These are phyloP conservation scores for Cicer chorassanicum DNA, from an alignment of 306 rosid species.

Conservation along the genomic window DNA sequence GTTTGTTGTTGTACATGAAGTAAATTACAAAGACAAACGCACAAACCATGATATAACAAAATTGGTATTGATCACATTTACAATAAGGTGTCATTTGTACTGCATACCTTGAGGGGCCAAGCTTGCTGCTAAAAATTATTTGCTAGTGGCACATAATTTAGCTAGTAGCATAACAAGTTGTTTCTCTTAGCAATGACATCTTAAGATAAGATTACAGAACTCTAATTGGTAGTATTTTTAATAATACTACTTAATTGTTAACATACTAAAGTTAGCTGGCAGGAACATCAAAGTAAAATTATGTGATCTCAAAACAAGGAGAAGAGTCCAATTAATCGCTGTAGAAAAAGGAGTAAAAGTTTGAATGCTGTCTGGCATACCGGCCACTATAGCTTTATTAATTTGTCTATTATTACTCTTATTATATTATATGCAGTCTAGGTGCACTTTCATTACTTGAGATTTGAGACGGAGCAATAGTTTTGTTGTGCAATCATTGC, in stretches of 20 bases:
- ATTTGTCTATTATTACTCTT: constrained; percentile 29
- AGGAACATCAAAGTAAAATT: background rate
- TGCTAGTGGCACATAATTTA: constrained; percentile 31
- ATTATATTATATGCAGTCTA: background rate
- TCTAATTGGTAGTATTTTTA: background rate
- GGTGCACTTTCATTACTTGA: constrained; percentile 34
- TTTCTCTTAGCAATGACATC: constrained; percentile 10
- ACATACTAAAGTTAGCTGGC: constrained; percentile 17
- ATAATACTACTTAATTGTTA: too few relatives aligned
- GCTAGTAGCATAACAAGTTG: constrained; percentile 14
- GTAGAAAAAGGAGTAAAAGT: background rate
- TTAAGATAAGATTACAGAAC: constrained; percentile 5
- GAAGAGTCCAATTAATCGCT: constrained; percentile 27
- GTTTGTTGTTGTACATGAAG: background rate
- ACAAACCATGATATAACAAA: constrained; percentile 17
- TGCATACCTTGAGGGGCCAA: constrained; percentile 13
- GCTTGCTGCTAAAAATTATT: constrained; percentile 13
- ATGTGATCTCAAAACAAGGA: constrained; percentile 37
- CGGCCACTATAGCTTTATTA: constrained; percentile 50
- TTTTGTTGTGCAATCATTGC: too few relatives aligned
- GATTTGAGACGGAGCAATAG: background rate
- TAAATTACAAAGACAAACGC: constrained; percentile 14
- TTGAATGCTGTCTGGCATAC: constrained; percentile 37
- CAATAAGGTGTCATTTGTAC: constrained; percentile 41
- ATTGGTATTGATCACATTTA: background rate